Evolutionary conservation across 1,139 yeast species (phyloP), one percentile per base, ranked within the genome.

Genomic region (Candida neerlandica): DNA sequence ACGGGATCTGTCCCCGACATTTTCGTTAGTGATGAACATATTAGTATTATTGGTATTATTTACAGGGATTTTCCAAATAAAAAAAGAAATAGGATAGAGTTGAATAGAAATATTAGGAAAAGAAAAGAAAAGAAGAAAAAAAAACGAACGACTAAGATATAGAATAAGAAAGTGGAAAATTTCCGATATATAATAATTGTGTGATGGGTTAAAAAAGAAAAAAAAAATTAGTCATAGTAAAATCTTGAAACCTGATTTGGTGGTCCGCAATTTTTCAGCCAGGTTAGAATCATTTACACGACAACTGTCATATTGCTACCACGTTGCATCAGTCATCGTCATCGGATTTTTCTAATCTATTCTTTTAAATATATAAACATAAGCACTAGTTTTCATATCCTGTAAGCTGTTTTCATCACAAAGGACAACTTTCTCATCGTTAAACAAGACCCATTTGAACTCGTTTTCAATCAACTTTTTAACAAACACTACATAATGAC

Each of bases 401-500:
- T 80, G 73, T 62, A 89, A 70, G 53, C 81, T 85, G 30, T 67
- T 68, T 14, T 82, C 86, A 29, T 81, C 85, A 26, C 89, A 86
- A 19, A 78, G 69, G 7, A 89, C 96, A 11, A 94, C 96, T 66
- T 91, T 92, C 62, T 94, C 99, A 64, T 94, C 99, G 60, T 94
- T 94, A 71, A 85, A 94, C 51, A 94, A 72, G 0, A 88, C 86
- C 97, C 98, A 92, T 50, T 74, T 71, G n/a, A 60, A 69, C 42
- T 67, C 67, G 1, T 70, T 74, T 4, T 75, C 75, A 1, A 75
- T 67, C 0, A 64, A 49, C 30, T 63, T 58, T 55, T 81, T 81
- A 43, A 91, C 75, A 60, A 88, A 94, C 0, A 87, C 92, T 38
- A 95, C 98, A 64, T 94, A 94, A 66, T 94, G 99, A 0, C 99